A percentile compares a stretch with the other conserved stretches of the same genome.
These are phyloP conservation scores for Eucalyptus caleyi DNA, from an alignment of 345 rosid species.

Conservation along the genomic window DNA sequence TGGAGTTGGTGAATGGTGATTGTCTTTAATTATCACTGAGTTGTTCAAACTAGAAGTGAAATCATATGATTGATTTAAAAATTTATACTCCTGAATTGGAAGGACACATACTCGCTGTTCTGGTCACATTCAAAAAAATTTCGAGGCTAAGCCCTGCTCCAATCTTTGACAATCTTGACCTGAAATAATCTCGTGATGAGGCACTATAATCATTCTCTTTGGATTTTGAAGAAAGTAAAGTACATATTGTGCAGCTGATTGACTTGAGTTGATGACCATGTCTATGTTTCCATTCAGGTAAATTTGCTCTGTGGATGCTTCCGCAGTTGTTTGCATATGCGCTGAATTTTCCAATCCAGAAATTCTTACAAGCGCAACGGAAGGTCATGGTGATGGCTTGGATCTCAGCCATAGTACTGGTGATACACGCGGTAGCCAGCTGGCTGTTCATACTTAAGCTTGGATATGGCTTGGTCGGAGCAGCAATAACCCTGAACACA, in stretches of 20 bases:
- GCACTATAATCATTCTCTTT: neutral
- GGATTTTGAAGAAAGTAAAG: neutral
- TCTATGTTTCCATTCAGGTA: conserved; percentile 26
- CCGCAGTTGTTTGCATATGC: conserved; percentile 88
- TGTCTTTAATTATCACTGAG: neutral
- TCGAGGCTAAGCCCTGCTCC: neutral
- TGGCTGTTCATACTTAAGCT: conserved; percentile 77
- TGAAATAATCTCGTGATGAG: neutral
- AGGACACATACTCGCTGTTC: neutral
- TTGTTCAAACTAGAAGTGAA: neutral
- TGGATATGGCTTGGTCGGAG: conserved; percentile 74
- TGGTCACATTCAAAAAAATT: neutral
- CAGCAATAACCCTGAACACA: conserved; percentile 66
- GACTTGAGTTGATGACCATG: neutral
- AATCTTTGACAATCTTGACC: neutral
- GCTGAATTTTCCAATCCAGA: conserved; percentile 78
- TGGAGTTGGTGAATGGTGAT: neutral
- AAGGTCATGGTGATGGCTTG: conserved; percentile 78
- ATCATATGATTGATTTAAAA: neutral
- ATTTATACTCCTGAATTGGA: neutral
- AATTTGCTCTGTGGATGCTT: conserved; percentile 81
- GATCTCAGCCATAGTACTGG: conserved; percentile 54
- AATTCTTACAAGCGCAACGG: conserved; percentile 82
- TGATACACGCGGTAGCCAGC: conserved; percentile 50
- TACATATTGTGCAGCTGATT: neutral